Evolutionary conservation across 2,329 filamentous ascomycete genomes (phyloP).

Genomic region (Diaporthe humulicola): DNA sequence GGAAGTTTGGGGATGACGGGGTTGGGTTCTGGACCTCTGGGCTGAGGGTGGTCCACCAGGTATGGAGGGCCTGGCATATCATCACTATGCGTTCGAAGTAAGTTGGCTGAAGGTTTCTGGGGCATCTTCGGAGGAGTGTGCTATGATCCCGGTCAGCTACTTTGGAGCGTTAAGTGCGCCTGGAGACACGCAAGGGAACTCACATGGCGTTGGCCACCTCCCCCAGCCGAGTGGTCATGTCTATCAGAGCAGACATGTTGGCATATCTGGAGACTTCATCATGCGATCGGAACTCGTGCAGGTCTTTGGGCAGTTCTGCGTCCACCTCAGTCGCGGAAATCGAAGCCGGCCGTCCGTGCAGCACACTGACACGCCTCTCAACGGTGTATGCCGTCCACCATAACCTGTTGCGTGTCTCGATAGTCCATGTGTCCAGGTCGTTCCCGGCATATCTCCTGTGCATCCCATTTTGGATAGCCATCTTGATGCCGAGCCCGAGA

Average conservation of each 20-base stretch:
- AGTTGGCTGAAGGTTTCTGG: conserved; percentile 53
- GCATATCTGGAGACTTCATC: conserved; percentile 29
- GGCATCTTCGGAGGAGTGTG: conserved; percentile 53
- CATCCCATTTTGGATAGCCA: conserved; percentile 73
- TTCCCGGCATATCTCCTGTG: conserved; percentile 64
- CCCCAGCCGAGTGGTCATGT: conserved; percentile 54
- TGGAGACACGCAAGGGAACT: conserved; percentile 23
- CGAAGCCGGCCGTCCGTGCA: conserved; percentile 68
- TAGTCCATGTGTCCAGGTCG: conserved; percentile 60
- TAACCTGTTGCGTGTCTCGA: conserved; percentile 67
- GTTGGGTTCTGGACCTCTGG: conserved; percentile 56
- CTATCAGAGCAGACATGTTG: conserved; percentile 39
- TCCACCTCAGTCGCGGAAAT: conserved; percentile 66
- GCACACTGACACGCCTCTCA: conserved; percentile 68
- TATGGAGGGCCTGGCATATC: conserved; percentile 53
- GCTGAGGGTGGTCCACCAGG: conserved; percentile 57
- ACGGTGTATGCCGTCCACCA: conserved; percentile 71
- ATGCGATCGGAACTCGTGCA: conserved; percentile 48
- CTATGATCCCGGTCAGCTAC: conserved; percentile 47
- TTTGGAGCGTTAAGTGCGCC: neutral
- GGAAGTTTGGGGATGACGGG: conserved; percentile 56
- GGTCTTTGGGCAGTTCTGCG: conserved; percentile 63
- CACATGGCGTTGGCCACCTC: conserved; percentile 56
- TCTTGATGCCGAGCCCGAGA: conserved; percentile 66
- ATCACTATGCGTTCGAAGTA: conserved; percentile 55